Base-by-base conservation (phyloP, 108 stramenopile genomes). In the Skeletonema grethae region DNA sequence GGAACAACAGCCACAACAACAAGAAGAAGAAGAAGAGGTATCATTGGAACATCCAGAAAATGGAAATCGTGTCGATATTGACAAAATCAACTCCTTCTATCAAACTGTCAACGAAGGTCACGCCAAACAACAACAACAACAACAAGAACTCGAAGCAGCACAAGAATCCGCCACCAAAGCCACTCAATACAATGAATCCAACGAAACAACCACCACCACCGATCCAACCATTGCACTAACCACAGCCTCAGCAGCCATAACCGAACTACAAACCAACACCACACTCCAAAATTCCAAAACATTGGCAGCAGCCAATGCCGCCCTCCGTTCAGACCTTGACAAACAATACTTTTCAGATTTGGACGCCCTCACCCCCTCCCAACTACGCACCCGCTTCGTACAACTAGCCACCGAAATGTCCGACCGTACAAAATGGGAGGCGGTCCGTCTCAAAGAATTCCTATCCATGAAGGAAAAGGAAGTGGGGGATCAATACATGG, bases 361-460 rank as follows among this genome's bases (percentile, higher is more conserved):
- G 18, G 91, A 93, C 53, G 8, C 41, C 0, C 57, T 93, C 48
- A 67, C 83, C 11, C 36, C 22, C 13, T 48, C 77, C 4, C 84
- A 89, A 50, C 79, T 95, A 10, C 78, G 85, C 45, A 70, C 86
- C 36, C 85, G 91, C 10, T 53, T 95, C 43, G 83, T 90, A 5
- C 91, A 92, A 79, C 75, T 95, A 36, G 86, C 85, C 16, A 74
- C 86, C 7, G 91, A 93, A 69, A 82, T 95, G 82, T 70, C 86
- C 60, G 89, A 91, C 20, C 86, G 90, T 31, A 90, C 91, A 63
- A 86, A 91, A 57, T 93, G 91, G 91, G 94, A 95, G 72, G 94
- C 91, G 9, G 84, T 91, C 5, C 88, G 94, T 34, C 66, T 91
- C 31, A 82, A 88, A 68, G 90, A 95, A 67, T 95, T 91, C 68